Conservation (phyloP, 2,329 filamentous ascomycete genomes). For the Trichoderma sp. region DNA sequence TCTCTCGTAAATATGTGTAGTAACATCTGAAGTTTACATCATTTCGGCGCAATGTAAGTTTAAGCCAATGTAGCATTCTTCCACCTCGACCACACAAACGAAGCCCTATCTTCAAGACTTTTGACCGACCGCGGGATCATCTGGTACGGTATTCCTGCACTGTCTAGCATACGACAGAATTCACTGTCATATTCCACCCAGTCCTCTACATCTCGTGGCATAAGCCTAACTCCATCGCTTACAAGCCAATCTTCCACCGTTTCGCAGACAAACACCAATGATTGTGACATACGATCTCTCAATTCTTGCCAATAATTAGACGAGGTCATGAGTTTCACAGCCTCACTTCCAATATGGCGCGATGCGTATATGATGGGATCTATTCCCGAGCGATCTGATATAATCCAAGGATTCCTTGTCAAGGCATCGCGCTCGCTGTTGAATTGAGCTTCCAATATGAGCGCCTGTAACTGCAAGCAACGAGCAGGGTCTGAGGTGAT, state of each 20-base stretch:
- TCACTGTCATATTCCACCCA: constrained; percentile 12
- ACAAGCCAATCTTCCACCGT: constrained; percentile 6
- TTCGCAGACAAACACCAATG: constrained; percentile 40
- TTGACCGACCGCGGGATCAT: background rate
- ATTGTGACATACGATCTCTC: constrained; percentile 33
- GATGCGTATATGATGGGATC: constrained; percentile 43
- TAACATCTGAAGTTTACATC: background rate
- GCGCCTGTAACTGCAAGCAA: constrained; percentile 36
- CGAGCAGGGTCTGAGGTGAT: constrained; percentile 30
- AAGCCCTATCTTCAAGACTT: constrained; percentile 10
- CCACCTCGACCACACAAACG: constrained; percentile 17
- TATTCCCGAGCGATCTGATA: constrained; percentile 44
- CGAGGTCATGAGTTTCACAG: constrained; percentile 27
- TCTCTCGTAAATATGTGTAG: rapidly evolving
- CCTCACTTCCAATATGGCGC: constrained; percentile 31
- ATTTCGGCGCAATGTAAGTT: background rate
- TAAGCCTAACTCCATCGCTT: constrained; percentile 16
- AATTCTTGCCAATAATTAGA: constrained; percentile 32
- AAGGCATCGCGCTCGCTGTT: constrained; percentile 30
- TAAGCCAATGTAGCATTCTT: background rate
- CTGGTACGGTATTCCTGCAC: background rate
- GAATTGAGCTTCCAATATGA: constrained; percentile 39
- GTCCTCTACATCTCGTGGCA: constrained; percentile 15
- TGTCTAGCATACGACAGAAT: constrained; percentile 1
- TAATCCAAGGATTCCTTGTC: constrained; percentile 31